Percentiles rank a stretch among this genome's conserved stretches.
phyloP scores from a whole-genome alignment of 2,329 filamentous ascomycete species.

The Xylariaceae sp. region DNA sequence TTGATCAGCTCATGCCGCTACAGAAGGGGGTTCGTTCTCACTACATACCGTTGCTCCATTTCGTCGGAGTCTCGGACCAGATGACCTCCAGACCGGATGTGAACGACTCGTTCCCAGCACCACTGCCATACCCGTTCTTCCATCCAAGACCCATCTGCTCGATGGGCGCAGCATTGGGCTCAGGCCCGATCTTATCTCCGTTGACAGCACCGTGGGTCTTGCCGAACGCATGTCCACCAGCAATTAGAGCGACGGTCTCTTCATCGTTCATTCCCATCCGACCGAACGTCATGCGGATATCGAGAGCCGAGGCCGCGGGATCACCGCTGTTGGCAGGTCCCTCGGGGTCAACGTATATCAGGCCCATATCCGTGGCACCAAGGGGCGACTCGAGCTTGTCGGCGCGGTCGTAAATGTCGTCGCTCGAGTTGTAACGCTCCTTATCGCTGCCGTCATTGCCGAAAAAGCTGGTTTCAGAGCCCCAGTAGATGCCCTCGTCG shows the following conservation, averaged over 20 bases:
- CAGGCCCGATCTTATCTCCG: slow-evolving; percentile 59
- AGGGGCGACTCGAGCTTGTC: slow-evolving; percentile 62
- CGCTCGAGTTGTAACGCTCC: slow-evolving; percentile 41
- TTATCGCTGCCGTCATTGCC: slow-evolving; percentile 66
- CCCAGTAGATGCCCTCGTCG: slow-evolving; percentile 74
- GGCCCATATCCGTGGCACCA: slow-evolving; percentile 64
- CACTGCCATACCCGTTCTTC: slow-evolving; percentile 56
- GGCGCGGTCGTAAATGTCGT: slow-evolving; percentile 27
- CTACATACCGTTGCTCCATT: slow-evolving; percentile 58
- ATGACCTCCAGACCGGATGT: slow-evolving; percentile 73
- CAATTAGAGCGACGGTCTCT: slow-evolving; percentile 75
- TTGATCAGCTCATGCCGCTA: neutral
- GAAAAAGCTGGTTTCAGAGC: slow-evolving; percentile 64
- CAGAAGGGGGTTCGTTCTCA: neutral
- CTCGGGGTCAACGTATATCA: slow-evolving; percentile 78
- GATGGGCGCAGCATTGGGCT: slow-evolving; percentile 60
- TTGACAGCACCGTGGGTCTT: slow-evolving; percentile 72
- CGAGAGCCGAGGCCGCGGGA: slow-evolving; percentile 59
- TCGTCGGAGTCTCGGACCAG: slow-evolving; percentile 69
- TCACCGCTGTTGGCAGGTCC: slow-evolving; percentile 68
- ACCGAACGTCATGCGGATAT: slow-evolving; percentile 68
- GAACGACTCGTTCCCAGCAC: slow-evolving; percentile 65
- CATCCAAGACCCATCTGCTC: slow-evolving; percentile 68
- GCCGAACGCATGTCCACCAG: slow-evolving; percentile 70
- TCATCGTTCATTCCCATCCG: slow-evolving; percentile 81